Conservation (phyloP, 2,329 filamentous ascomycete genomes). For the Coniochaeta sp. region DNA sequence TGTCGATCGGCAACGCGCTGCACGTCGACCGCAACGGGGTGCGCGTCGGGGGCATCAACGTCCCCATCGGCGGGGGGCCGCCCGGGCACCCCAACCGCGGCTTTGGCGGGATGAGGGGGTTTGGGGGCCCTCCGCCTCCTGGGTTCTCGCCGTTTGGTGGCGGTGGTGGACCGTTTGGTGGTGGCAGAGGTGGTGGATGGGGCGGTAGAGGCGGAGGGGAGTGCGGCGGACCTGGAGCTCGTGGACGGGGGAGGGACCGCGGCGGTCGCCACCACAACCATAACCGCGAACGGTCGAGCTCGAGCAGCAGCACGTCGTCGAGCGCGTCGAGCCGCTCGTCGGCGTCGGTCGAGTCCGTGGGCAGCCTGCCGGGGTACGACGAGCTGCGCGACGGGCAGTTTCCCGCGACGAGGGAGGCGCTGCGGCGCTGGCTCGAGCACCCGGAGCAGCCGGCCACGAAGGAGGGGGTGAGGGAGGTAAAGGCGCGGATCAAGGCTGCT, state of each 20-base stretch:
- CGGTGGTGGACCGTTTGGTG: slow-evolving; percentile 4
- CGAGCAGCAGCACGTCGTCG: slow-evolving; percentile 24
- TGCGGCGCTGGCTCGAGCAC: slow-evolving; percentile 41
- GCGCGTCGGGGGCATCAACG: slow-evolving; percentile 29
- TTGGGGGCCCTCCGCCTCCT: neutral
- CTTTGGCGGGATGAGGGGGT: neutral
- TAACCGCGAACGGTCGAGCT: slow-evolving; percentile 13
- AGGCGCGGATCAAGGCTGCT: slow-evolving; percentile 33
- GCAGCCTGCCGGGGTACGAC: slow-evolving; percentile 47
- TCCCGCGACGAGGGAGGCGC: slow-evolving; percentile 32
- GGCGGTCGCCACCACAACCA: slow-evolving; percentile 5
- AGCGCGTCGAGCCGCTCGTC: slow-evolving; percentile 17
- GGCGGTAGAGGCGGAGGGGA: slow-evolving; percentile 4
- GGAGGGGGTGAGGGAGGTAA: slow-evolving; percentile 32
- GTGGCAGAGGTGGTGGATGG: neutral
- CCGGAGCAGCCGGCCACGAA: slow-evolving; percentile 42
- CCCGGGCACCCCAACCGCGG: neutral
- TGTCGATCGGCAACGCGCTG: slow-evolving; percentile 34
- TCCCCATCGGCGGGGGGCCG: neutral
- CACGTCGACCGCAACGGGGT: slow-evolving; percentile 37
- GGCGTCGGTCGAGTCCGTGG: slow-evolving; percentile 34
- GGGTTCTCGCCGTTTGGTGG: neutral
- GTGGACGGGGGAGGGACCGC: slow-evolving; percentile 6
- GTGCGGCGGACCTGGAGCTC: no score
- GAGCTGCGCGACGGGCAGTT: slow-evolving; percentile 41